A percentile compares a stretch with the other conserved stretches of the same genome.
phyloP scores from a whole-genome alignment of 2,329 filamentous ascomycete genomes.

The Lecanoromycetidae sp. region DNA sequence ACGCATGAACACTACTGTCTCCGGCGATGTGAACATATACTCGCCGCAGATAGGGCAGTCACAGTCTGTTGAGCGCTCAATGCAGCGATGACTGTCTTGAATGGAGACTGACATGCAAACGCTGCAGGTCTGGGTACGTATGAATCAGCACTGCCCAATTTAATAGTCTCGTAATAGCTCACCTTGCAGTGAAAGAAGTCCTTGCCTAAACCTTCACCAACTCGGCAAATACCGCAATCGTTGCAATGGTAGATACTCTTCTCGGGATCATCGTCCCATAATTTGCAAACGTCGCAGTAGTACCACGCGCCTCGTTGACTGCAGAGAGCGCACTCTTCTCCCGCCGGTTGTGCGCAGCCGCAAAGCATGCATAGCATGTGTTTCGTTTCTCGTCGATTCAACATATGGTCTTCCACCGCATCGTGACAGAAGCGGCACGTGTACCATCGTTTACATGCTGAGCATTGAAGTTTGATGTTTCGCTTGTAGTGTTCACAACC shows the following conservation, averaged over 20 bases:
- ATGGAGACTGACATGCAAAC: slow-evolving; percentile 88
- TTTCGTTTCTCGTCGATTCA: slow-evolving; percentile 72
- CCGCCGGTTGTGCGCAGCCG: slow-evolving; percentile 67
- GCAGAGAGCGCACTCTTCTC: slow-evolving; percentile 66
- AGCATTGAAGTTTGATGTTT: slow-evolving; percentile 93
- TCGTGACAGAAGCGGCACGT: slow-evolving; percentile 94
- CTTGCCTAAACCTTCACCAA: slow-evolving; percentile 82
- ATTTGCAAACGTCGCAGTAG: slow-evolving; percentile 86
- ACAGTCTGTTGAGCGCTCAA: slow-evolving; percentile 86
- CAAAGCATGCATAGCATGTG: slow-evolving; percentile 99
- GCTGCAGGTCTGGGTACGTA: slow-evolving; percentile 58
- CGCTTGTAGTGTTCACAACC: slow-evolving; percentile 90
- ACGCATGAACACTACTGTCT: slow-evolving; percentile 81
- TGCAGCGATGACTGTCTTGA: slow-evolving; percentile 76
- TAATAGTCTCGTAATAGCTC: slow-evolving; percentile 20
- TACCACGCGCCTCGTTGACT: slow-evolving; percentile 70
- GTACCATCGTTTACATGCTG: slow-evolving; percentile 81
- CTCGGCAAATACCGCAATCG: slow-evolving; percentile 90
- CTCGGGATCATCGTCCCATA: slow-evolving; percentile 87
- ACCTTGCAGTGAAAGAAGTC: slow-evolving; percentile 99
- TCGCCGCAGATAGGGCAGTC: slow-evolving; percentile 95
- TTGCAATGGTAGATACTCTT: slow-evolving; percentile 94
- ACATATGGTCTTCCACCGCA: slow-evolving; percentile 60
- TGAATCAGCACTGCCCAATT: slow-evolving; percentile 22
- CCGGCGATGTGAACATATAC: slow-evolving; percentile 87